Percentiles rank a stretch among this genome's conserved stretches.
These are phyloP conservation scores for Daldinia childiae DNA, from an alignment of 495 filamentous ascomycete genomes.

Conservation along the genomic window DNA sequence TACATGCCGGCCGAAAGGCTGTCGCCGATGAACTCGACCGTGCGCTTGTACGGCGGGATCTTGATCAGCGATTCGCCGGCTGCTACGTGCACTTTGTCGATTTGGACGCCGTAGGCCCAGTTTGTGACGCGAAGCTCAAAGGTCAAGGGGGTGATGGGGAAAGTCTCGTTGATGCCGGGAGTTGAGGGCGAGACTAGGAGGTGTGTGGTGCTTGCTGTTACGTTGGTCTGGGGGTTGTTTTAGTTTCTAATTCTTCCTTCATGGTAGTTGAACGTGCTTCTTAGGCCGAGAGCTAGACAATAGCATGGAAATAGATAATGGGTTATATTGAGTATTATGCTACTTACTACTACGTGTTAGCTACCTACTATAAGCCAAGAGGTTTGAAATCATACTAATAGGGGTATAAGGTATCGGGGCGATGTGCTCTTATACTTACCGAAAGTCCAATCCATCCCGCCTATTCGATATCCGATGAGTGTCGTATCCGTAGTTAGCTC, in stretches of 20 bases:
- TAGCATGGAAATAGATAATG: background rate
- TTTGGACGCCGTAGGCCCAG: conserved; percentile 72
- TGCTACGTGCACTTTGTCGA: conserved; percentile 64
- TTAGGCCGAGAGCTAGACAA: background rate
- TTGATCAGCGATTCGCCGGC: conserved; percentile 60
- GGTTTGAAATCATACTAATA: background rate
- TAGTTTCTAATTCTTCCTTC: background rate
- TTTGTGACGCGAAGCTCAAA: conserved; percentile 71
- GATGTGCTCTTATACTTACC: background rate
- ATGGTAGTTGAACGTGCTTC: background rate
- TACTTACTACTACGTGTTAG: background rate
- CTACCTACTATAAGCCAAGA: background rate
- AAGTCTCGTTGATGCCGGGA: conserved; percentile 52
- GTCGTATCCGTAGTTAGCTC: conserved; percentile 63
- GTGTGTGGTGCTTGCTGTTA: conserved; percentile 68
- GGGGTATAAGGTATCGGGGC: background rate
- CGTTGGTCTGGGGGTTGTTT: conserved; percentile 57
- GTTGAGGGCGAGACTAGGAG: conserved; percentile 62
- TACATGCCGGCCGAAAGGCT: conserved; percentile 67
- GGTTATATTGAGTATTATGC: background rate
- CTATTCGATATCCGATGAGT: conserved; percentile 70
- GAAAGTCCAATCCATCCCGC: conserved; percentile 72
- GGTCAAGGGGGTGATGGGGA: conserved; percentile 53
- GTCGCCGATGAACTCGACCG: conserved; percentile 75
- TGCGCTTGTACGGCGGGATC: conserved; percentile 59